Evolutionary conservation across 371 early-diverging fungal genomes (phyloP), one percentile per base, ranked within the genome.

Genomic region (Fennellomyces sp.): DNA sequence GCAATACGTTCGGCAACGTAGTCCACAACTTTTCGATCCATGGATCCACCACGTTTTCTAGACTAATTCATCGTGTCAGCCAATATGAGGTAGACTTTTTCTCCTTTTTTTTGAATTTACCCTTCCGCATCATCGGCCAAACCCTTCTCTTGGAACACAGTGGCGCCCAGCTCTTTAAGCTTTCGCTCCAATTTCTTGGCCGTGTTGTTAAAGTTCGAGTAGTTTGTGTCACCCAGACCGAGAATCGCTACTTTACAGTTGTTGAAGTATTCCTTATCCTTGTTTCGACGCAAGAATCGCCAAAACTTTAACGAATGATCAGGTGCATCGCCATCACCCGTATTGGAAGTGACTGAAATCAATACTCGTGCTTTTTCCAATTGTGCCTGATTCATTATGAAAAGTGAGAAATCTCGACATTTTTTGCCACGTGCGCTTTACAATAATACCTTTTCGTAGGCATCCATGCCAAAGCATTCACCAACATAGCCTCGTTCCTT

Each of bases 291-390:
- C 47, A 96, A 62, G 57, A 83, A 90, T 6, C 92, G 78, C 90
- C 91, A 94, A 73, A 94, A 96, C 67, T 93, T 91, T 21, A 87
- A 79, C 0, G 94, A 81, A 74, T 96, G 95, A 66, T 95, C 95
- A 4, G 97, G 97, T 30, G 96, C 90, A 66, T 97, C 97, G 19
- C 97, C 97, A 70, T 97, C 96, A 15, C 97, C 97, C 0, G 96
- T 95, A n/a, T 93, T 95, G 8, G 96, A 94, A 33, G 86, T 75
- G 0, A 97, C 90, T 61, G 94, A 78, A 50, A 97, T 88, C 1
- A 91, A 69, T 2, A 89, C 80, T 21, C 84, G 80, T 17, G 82
- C 73, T 25, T 69, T 68, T 23, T 75, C 66, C 19, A 88, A 54
- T 41, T 68, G 57, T 23, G 68, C 73, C 81, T 80, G 42, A 11